A percentile compares a stretch with the other conserved stretches of the same genome.
Conservation (phyloP, 2,329 filamentous ascomycete genomes). For the Chrysosporium queenslandicum region DNA sequence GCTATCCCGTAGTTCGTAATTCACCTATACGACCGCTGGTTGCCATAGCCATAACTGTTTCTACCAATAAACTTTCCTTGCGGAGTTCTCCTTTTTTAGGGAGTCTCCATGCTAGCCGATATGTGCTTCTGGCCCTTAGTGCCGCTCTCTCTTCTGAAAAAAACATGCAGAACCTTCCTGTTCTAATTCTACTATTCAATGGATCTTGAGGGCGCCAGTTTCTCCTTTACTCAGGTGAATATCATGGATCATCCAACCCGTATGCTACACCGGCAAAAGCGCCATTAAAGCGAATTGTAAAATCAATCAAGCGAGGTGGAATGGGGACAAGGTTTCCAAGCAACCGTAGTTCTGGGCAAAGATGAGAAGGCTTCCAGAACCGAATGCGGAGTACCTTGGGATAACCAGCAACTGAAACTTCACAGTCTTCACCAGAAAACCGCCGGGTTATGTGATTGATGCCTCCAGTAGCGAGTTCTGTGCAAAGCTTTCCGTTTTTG, state of each 20-base stretch:
- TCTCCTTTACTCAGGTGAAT: no score
- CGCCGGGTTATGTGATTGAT: slow-evolving; percentile 16
- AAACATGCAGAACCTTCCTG: no score
- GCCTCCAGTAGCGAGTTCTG: slow-evolving; percentile 15
- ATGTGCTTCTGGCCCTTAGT: no score
- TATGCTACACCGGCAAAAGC: slow-evolving; percentile 19
- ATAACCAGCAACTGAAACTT: slow-evolving; percentile 13
- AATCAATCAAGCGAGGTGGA: slow-evolving; percentile 16
- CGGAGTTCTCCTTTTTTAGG: no score
- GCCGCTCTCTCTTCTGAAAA: no score
- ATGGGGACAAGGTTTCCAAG: slow-evolving; percentile 14
- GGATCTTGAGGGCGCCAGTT: no score
- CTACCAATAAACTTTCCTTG: no score
- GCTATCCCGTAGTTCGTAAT: no score
- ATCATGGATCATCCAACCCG: slow-evolving; percentile 18
- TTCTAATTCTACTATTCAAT: no score
- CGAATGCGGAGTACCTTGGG: slow-evolving; percentile 17
- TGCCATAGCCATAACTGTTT: no score
- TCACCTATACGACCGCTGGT: no score
- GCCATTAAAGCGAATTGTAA: slow-evolving; percentile 16
- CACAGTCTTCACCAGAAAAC: slow-evolving; percentile 14
- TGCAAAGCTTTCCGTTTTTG: slow-evolving; percentile 16
- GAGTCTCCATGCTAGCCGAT: no score
- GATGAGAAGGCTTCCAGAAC: slow-evolving; percentile 15
- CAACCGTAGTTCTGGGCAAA: slow-evolving; percentile 19